Conservation (phyloP, 768 basidiomycete genomes). For the Termitomyces heimii region DNA sequence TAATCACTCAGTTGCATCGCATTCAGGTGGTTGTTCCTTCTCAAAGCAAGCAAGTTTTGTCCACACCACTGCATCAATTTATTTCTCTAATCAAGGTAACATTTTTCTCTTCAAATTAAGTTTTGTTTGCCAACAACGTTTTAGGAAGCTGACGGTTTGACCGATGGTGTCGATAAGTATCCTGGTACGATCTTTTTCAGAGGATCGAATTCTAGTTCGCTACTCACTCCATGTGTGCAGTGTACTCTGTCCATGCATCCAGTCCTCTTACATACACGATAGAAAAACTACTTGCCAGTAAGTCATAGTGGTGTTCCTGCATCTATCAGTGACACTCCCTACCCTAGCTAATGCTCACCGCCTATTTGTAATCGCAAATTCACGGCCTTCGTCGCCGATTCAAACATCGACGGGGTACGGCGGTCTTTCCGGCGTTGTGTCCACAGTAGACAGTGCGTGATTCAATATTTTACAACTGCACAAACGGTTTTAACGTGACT, state of each 20-base stretch:
- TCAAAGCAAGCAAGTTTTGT: slow-evolving; percentile 72
- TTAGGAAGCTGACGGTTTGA: slow-evolving; percentile 68
- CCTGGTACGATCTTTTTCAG: slow-evolving; percentile 45
- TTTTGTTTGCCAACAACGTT: neutral
- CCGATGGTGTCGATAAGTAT: slow-evolving; percentile 74
- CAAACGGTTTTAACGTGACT: neutral
- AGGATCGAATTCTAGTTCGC: neutral
- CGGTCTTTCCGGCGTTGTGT: slow-evolving; percentile 70
- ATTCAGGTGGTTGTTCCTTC: slow-evolving; percentile 70
- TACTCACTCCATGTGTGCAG: slow-evolving; percentile 26
- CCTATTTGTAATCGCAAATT: slow-evolving; percentile 70
- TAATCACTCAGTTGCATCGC: neutral
- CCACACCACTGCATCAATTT: slow-evolving; percentile 63
- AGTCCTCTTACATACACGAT: slow-evolving; percentile 65
- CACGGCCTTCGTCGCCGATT: slow-evolving; percentile 44
- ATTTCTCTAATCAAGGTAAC: slow-evolving; percentile 66
- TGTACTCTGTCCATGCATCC: slow-evolving; percentile 67
- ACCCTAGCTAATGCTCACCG: slow-evolving; percentile 73
- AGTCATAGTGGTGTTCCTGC: slow-evolving; percentile 19
- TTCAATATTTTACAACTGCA: neutral
- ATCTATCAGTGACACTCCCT: slow-evolving; percentile 2
- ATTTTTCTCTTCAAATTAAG: neutral
- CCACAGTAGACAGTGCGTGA: slow-evolving; percentile 70
- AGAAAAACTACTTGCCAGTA: slow-evolving; percentile 80
- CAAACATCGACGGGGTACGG: slow-evolving; percentile 35